phyloP scores from a whole-genome alignment of 2,329 filamentous ascomycete genomes.

The Phialemonium atrogriseum region DNA sequence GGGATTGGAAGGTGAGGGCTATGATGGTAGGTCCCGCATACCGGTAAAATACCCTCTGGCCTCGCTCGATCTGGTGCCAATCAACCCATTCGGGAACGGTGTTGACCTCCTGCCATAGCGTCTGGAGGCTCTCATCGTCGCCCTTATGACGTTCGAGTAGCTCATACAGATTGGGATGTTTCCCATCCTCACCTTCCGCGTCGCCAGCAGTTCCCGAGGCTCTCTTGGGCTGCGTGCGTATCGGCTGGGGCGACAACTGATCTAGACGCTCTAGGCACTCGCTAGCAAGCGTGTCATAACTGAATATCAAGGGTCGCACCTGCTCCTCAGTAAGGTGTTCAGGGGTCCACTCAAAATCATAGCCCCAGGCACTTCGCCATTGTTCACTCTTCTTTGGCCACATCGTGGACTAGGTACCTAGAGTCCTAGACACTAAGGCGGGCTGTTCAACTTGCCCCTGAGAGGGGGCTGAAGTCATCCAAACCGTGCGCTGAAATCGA shows the following conservation, averaged over 20 bases:
- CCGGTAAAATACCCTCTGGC: slow-evolving; percentile 70
- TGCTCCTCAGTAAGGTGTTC: slow-evolving; percentile 54
- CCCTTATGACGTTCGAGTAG: slow-evolving; percentile 50
- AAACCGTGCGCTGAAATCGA: no score
- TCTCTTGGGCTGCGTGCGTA: no score
- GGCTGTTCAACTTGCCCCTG: no score
- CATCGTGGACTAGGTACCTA: no score
- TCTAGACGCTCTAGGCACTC: slow-evolving; percentile 58
- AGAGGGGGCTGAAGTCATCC: no score
- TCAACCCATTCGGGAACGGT: slow-evolving; percentile 68
- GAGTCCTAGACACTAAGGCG: no score
- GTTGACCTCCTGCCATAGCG: slow-evolving; percentile 60
- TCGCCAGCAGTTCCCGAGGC: no score
- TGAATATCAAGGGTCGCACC: slow-evolving; percentile 50
- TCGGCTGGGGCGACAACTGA: slow-evolving; percentile 38
- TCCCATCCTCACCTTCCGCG: no score
- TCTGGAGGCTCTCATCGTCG: slow-evolving; percentile 42
- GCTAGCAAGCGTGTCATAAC: slow-evolving; percentile 62
- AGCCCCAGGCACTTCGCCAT: slow-evolving; percentile 42
- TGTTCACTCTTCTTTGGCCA: slow-evolving; percentile 9
- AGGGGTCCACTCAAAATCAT: slow-evolving; percentile 61
- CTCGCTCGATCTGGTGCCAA: slow-evolving; percentile 65
- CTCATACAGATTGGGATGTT: no score
- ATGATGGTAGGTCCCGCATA: slow-evolving; percentile 62
- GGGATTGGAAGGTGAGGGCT: slow-evolving; percentile 54